Evolutionary conservation across 306 rosid genomes (phyloP).

Genomic region (Arachis hypogaea): DNA sequence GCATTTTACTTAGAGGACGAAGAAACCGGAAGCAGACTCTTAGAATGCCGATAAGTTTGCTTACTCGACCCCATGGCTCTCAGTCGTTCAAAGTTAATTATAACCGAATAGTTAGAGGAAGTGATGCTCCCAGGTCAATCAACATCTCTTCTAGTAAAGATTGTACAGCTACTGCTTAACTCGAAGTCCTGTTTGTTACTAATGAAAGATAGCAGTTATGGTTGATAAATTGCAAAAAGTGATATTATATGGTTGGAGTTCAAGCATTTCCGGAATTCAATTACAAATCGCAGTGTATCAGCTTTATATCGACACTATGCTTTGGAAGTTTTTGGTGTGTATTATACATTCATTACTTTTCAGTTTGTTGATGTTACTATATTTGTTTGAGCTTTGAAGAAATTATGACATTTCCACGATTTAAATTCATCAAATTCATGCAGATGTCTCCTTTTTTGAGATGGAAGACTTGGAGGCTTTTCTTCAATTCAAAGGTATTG

Average conservation of each 20-base stretch:
- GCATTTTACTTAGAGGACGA: conserved; percentile 89
- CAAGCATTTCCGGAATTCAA: conserved; percentile 40
- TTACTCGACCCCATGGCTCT: conserved; percentile 87
- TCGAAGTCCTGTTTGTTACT: conserved; percentile 34
- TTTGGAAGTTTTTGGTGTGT: conserved; percentile 52
- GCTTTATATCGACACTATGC: conserved; percentile 38
- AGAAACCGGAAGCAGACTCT: conserved; percentile 93
- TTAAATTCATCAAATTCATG: conserved; percentile 28
- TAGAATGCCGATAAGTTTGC: conserved; percentile 93
- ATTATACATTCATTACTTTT: conserved; percentile 33
- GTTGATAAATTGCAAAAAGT: conserved; percentile 35
- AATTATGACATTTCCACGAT: conserved; percentile 23
- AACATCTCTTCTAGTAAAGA: conserved; percentile 65
- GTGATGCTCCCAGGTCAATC: conserved; percentile 63
- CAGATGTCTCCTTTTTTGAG: conserved; percentile 41
- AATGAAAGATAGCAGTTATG: conserved; percentile 40
- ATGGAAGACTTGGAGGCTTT: conserved; percentile 35
- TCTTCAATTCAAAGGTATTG: conserved; percentile 41
- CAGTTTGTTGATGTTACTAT: conserved; percentile 20
- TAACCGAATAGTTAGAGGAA: conserved; percentile 89
- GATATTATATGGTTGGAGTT: conserved; percentile 29
- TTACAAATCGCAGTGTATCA: conserved; percentile 32
- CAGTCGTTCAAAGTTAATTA: conserved; percentile 85
- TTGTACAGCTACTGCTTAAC: conserved; percentile 80
- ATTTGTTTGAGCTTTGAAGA: conserved; percentile 29